phyloP scores from a whole-genome alignment of 2,329 filamentous ascomycete genomes.

The Pseudopithomyces chartarum region DNA sequence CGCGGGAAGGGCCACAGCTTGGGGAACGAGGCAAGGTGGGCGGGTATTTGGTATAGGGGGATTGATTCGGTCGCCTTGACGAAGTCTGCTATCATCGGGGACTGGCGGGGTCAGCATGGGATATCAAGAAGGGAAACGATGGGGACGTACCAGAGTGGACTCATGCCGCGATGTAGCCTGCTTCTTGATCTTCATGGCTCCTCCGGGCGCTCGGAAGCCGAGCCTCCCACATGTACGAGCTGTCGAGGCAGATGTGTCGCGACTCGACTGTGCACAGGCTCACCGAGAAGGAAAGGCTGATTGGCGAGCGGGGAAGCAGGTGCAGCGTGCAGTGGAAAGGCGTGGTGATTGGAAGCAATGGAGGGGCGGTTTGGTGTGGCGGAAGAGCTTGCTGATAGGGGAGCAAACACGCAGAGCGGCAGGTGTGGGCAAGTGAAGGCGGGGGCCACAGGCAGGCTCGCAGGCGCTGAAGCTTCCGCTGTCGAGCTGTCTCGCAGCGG shows the following conservation, averaged over 20 bases:
- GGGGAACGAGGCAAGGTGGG: constrained; percentile 79
- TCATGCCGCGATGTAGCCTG: constrained; percentile 59
- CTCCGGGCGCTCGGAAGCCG: constrained; percentile 43
- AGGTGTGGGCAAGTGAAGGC: constrained; percentile 10
- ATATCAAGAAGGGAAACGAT: background rate
- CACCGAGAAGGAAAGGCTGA: background rate
- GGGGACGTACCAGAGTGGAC: constrained; percentile 53
- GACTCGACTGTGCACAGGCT: constrained; percentile 3
- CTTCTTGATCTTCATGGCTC: constrained; percentile 62
- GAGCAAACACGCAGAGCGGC: constrained; percentile 5
- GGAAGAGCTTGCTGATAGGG: background rate
- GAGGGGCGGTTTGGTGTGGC: background rate
- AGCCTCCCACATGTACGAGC: constrained; percentile 41
- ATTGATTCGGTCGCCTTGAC: constrained; percentile 71
- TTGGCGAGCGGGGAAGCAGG: constrained; percentile 4
- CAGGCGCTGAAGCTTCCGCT: constrained; percentile 16
- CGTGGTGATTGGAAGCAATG: background rate
- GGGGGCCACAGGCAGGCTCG: background rate
- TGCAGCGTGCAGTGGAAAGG: background rate
- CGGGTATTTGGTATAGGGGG: constrained; percentile 76
- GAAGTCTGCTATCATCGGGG: constrained; percentile 83
- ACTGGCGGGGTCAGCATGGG: constrained; percentile 58
- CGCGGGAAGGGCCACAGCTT: constrained; percentile 92
- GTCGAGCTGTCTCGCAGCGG: constrained; percentile 20
- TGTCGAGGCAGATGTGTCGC: constrained; percentile 2